phyloP scores from a whole-genome alignment of 2,329 filamentous ascomycete species.

The Cladosporium sp. region DNA sequence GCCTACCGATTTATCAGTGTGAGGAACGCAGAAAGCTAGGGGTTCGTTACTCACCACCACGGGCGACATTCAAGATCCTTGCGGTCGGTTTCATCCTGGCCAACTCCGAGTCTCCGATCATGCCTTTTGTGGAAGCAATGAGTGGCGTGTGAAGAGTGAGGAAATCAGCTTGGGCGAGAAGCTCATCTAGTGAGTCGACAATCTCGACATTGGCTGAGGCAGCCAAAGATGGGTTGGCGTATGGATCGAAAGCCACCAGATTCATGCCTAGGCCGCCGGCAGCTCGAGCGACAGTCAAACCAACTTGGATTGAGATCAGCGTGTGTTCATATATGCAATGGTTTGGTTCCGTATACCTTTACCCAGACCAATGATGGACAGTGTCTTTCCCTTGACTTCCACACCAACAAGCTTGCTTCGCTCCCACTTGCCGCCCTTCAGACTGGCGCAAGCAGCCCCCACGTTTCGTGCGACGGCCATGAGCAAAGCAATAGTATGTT shows the following conservation, averaged over 20 bases:
- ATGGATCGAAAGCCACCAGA: conserved; percentile 70
- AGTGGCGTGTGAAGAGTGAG: conserved; percentile 77
- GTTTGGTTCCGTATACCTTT: conserved; percentile 49
- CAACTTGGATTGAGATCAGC: conserved; percentile 46
- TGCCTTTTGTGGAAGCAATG: conserved; percentile 68
- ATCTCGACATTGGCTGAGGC: conserved; percentile 57
- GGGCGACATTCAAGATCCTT: conserved; percentile 71
- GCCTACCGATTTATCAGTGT: conserved; percentile 36
- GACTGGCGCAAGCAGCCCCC: conserved; percentile 61
- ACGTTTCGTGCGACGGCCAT: conserved; percentile 71
- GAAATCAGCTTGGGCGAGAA: conserved; percentile 67
- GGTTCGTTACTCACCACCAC: conserved; percentile 42
- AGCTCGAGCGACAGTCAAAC: conserved; percentile 73
- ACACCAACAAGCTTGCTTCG: conserved; percentile 68
- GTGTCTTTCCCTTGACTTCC: conserved; percentile 70
- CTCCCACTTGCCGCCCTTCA: conserved; percentile 73
- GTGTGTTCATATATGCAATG: background rate
- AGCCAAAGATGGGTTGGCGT: conserved; percentile 69
- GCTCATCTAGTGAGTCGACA: conserved; percentile 31
- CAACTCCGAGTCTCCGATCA: conserved; percentile 65
- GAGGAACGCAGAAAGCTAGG: no score
- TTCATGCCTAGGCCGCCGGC: conserved; percentile 73
- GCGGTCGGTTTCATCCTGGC: conserved; percentile 67
- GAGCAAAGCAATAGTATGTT: conserved; percentile 50
- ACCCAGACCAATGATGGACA: conserved; percentile 74